Evolutionary conservation across 2,329 filamentous ascomycete species (phyloP).

Genomic region (Exophiala lecanii-corni): DNA sequence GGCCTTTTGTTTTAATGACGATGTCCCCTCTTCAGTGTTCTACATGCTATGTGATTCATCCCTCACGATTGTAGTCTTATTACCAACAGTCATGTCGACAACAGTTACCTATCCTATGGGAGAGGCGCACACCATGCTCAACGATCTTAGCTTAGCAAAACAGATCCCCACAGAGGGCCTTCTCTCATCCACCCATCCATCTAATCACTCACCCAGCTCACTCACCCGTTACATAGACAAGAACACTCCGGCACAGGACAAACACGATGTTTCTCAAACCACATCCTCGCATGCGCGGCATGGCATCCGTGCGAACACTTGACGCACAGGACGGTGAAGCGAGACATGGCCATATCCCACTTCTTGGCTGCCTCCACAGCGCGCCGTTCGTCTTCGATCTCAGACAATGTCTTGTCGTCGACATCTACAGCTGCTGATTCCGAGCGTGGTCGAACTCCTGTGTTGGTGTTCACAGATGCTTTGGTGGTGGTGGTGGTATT

Average conservation of each 20-base stretch:
- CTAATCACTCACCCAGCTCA: too few relatives aligned
- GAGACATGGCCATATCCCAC: slow-evolving; percentile 45
- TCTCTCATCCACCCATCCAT: too few relatives aligned
- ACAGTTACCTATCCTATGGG: too few relatives aligned
- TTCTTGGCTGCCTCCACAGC: slow-evolving; percentile 6
- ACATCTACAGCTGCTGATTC: not conserved
- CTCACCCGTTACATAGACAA: slow-evolving; percentile 45
- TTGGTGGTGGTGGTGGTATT: too few relatives aligned
- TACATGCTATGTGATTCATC: slow-evolving; percentile 7
- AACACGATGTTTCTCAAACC: slow-evolving; percentile 53
- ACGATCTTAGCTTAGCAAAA: too few relatives aligned
- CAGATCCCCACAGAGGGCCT: too few relatives aligned
- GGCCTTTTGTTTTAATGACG: too few relatives aligned
- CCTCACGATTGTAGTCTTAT: too few relatives aligned
- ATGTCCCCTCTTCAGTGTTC: slow-evolving; percentile 1
- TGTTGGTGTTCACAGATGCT: slow-evolving; percentile 1
- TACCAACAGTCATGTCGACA: too few relatives aligned
- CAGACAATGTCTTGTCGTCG: not conserved
- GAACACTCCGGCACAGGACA: slow-evolving; percentile 54
- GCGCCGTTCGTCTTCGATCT: not conserved
- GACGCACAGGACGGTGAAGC: slow-evolving; percentile 58
- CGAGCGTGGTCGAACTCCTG: slow-evolving; percentile 6
- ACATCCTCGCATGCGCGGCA: slow-evolving; percentile 57
- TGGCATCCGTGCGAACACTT: slow-evolving; percentile 62
- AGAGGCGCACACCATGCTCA: too few relatives aligned